Evolutionary conservation across 208 protist genomes (phyloP), one percentile per base, ranked within the genome.

Genomic region (Jaenimonas drosophilae): DNA sequence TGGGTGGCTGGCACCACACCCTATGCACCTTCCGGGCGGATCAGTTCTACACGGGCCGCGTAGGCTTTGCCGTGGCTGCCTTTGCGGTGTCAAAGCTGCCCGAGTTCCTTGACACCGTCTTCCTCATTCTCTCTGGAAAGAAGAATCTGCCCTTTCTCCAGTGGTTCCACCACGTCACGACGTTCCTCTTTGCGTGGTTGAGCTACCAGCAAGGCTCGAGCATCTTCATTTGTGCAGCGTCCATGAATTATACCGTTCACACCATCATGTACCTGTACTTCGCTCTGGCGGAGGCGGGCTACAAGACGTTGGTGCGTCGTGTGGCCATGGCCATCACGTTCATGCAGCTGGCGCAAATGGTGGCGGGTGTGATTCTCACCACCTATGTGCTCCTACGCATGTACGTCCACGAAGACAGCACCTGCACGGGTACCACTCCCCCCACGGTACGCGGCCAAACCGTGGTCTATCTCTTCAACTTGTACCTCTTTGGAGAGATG

Each of bases 191-290:
- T 53, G 87, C 73, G 47, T 96, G 85, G 88, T 65, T 85, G 45
- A 80, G 79, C 1, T 90, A 84, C 48, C 50, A 61, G 48, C 52
- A 44, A 7, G 56, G 66, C 23, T 74, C 73, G 45, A 68, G 59
- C 33, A 64, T 65, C 38, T 64, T 86, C 20, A 49, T 86, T 36
- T 89, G 68, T 55, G 96, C 90, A 39, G 77, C 81, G 12, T 58
- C 76, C 4, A 81, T 96, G 73, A 97, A 97, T 61, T 90, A 92
- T 65, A 71, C 62, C 20, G 90, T 97, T n/a, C 94, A 97, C 69
- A 70, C 85, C 5, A 71, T 96, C 65, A 97, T 97, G 91, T 97
- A 97, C 69, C 75, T 77, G 4, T 97, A 97, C 70, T 97, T 96
- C 58, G 68, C 71, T 30, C 36, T 93, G 17, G 70, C 67, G 5